These are phyloP conservation scores for Aspergillus sp. DNA, from an alignment of 2,329 filamentous ascomycete genomes.

Conservation along the genomic window DNA sequence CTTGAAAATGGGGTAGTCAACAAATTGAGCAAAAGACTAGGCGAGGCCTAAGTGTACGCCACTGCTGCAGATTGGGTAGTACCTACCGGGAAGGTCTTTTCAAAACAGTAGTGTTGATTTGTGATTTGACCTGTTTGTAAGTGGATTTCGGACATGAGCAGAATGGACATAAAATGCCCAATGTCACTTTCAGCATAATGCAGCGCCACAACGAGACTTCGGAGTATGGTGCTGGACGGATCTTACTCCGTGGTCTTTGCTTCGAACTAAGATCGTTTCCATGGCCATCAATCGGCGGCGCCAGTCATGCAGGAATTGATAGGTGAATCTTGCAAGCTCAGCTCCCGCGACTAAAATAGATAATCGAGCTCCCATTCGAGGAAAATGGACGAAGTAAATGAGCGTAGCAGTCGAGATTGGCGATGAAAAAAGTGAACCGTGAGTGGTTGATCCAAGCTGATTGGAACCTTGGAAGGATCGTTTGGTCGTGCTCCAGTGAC, in stretches of 20 bases:
- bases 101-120: no score
- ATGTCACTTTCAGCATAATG: background rate
- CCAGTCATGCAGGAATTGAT: constrained; percentile 1
- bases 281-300: background rate
- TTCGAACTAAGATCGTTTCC: constrained; percentile 6
- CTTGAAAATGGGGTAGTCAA: background rate
- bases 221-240: background rate
- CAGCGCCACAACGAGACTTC: background rate
- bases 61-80: no score
- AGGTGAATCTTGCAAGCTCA: background rate
- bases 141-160: background rate
- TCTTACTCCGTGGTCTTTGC: constrained; percentile 3
- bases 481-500: background rate
- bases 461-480: background rate
- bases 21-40: background rate
- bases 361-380: background rate
- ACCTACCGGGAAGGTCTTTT: no score
- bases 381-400: background rate
- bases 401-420: background rate
- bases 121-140: background rate
- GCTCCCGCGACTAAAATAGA: background rate
- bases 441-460: background rate
- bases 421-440: background rate
- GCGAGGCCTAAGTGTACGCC: no score
- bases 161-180: no score